Conservation (phyloP, 352 stramenopile species). For the Phytopythium delawarense region DNA sequence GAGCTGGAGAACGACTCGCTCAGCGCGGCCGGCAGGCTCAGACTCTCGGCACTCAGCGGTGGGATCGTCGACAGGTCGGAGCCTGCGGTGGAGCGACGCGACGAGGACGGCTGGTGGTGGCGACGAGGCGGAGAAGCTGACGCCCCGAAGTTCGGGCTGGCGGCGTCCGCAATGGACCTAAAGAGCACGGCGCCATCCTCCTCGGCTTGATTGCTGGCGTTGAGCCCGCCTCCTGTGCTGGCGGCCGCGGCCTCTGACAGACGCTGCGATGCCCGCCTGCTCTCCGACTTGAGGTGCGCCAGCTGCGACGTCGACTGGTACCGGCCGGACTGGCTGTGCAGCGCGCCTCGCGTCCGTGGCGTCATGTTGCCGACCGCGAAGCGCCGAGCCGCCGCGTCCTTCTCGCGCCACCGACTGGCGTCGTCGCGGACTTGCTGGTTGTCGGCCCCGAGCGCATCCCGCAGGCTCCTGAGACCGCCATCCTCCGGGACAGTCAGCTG, state of each 20-base stretch:
- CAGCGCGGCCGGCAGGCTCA: background rate
- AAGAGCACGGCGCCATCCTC: background rate
- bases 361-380: background rate
- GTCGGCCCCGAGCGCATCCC: background rate
- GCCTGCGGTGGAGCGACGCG: conserved; percentile 13
- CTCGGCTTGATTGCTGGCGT: background rate
- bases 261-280: conserved; percentile 5
- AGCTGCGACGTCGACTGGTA: conserved; percentile 2
- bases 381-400: background rate
- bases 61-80: conserved; percentile 6
- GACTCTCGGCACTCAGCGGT: background rate
- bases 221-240: background rate
- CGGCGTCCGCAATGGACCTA: background rate
- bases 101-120: conserved; percentile 12
- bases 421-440: background rate
- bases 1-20: conserved; percentile 26
- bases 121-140: conserved; percentile 15
- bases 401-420: background rate
- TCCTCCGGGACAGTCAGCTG: background rate
- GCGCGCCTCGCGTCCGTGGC: background rate
- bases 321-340: background rate
- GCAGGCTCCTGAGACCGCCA: too few species aligned
- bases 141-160: background rate
- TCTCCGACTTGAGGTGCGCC: conserved; percentile 6
- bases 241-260: background rate